Evolutionary conservation across 352 stramenopile genomes (phyloP).

Genomic region (Saprolegnia diclina): DNA sequence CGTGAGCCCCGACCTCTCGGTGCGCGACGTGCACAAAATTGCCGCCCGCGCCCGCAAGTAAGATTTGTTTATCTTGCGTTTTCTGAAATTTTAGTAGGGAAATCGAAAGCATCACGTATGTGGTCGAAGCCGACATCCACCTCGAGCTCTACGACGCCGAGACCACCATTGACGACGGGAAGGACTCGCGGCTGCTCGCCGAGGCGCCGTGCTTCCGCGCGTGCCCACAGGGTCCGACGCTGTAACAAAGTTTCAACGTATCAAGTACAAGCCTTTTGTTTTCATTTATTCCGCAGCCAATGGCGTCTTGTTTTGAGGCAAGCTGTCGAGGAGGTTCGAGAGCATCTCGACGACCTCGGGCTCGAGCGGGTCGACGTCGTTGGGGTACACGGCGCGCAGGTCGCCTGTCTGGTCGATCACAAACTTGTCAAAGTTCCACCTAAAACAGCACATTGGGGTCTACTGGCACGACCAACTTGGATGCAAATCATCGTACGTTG

Average conservation of each 20-base stretch:
- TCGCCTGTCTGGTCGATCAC: conserved; percentile 55
- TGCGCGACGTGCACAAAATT: conserved; percentile 63
- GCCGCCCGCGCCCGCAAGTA: conserved; percentile 70
- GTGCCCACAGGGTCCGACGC: neutral
- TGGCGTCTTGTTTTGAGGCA: conserved; percentile 28
- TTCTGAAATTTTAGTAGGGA: conserved; percentile 34
- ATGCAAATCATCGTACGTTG: conserved; percentile 42
- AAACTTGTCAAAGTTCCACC: conserved; percentile 84
- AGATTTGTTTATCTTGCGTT: neutral
- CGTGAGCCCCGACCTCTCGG: conserved; percentile 64
- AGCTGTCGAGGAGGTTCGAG: conserved; percentile 49
- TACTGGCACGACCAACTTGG: too few species aligned
- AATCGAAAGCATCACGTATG: conserved; percentile 73
- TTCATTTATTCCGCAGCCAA: neutral
- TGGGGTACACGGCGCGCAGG: conserved; percentile 60
- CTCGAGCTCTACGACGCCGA: conserved; percentile 70
- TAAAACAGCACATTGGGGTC: conserved; percentile 16
- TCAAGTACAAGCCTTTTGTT: too few species aligned
- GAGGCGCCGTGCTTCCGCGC: neutral
- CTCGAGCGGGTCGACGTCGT: conserved; percentile 61
- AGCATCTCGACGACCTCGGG: conserved; percentile 56
- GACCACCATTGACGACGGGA: neutral
- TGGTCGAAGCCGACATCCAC: conserved; percentile 75
- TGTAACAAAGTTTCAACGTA: too few species aligned
- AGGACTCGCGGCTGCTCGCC: neutral